Evolutionary conservation across 805 yeast genomes (phyloP).

Genomic region (Candida taoyuanica): DNA sequence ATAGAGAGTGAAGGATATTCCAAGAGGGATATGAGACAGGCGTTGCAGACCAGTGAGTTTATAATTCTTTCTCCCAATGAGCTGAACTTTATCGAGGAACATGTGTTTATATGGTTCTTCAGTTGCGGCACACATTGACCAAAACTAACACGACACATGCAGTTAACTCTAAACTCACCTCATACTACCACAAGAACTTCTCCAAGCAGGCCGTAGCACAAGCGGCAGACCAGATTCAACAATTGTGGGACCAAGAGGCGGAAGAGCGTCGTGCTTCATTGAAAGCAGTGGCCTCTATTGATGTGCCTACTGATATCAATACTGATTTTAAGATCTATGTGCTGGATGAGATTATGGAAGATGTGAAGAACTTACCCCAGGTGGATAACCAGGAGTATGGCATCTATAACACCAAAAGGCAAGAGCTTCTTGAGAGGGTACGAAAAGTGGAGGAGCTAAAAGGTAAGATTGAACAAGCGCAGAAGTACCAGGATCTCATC

Average conservation of each 20-base stretch:
- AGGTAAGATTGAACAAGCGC: conserved; percentile 5
- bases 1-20: conserved; percentile 6
- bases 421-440: conserved; percentile 8
- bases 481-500: conserved; percentile 10
- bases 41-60: conserved; percentile 7
- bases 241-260: conserved; percentile 12
- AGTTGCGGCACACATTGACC: neutral
- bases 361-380: conserved; percentile 20
- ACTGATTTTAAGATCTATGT: conserved; percentile 19
- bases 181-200: conserved; percentile 11
- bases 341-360: conserved; percentile 14
- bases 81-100: too few relatives aligned
- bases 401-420: conserved; percentile 13
- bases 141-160: conserved; percentile 1
- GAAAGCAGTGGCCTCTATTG: conserved; percentile 6
- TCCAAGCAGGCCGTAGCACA: conserved; percentile 23
- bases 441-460: conserved; percentile 7
- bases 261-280: conserved; percentile 7
- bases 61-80: too few relatives aligned
- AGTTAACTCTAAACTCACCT: conserved; percentile 15
- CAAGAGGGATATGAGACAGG: conserved; percentile 3
- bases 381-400: conserved; percentile 6
- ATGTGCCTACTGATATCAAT: conserved; percentile 16
- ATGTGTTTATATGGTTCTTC: too few relatives aligned
- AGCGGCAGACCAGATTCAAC: conserved; percentile 18